Conservation (phyloP, 2,329 filamentous ascomycete species). For the Neofusicoccum ribis region DNA sequence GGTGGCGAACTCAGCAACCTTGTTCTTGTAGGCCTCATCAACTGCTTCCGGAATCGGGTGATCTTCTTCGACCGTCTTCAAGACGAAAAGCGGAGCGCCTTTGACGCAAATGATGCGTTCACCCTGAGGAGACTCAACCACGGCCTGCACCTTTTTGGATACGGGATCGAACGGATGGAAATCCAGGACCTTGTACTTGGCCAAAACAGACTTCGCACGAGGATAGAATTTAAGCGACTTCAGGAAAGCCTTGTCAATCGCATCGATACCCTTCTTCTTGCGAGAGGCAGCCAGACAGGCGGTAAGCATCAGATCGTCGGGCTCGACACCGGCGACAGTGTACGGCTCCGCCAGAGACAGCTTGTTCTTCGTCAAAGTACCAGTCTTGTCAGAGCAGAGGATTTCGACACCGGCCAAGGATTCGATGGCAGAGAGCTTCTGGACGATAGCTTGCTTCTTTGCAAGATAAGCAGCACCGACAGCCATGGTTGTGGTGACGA, state of each 20-base stretch:
- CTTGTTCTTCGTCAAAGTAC: slow-evolving; percentile 93
- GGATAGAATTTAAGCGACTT: slow-evolving; percentile 83
- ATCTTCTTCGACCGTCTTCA: slow-evolving; percentile 85
- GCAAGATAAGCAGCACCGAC: slow-evolving; percentile 89
- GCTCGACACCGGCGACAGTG: slow-evolving; percentile 77
- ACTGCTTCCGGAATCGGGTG: slow-evolving; percentile 74
- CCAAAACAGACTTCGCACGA: slow-evolving; percentile 74
- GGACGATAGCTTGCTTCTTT: slow-evolving; percentile 90
- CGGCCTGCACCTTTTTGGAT: slow-evolving; percentile 85
- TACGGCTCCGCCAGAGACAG: slow-evolving; percentile 83
- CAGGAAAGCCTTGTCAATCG: slow-evolving; percentile 92
- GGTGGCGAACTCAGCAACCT: slow-evolving; percentile 85
- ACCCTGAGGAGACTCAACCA: slow-evolving; percentile 80
- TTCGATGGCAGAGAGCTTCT: slow-evolving; percentile 90
- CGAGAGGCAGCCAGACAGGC: slow-evolving; percentile 85
- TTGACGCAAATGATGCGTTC: slow-evolving; percentile 88
- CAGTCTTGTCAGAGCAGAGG: slow-evolving; percentile 92
- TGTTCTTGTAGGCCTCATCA: slow-evolving; percentile 85
- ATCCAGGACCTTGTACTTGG: slow-evolving; percentile 80
- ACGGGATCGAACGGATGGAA: slow-evolving; percentile 91
- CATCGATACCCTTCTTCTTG: slow-evolving; percentile 95
- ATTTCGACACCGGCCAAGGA: slow-evolving; percentile 91
- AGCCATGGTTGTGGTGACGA: slow-evolving; percentile 93
- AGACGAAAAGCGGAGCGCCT: slow-evolving; percentile 83
- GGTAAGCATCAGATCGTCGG: slow-evolving; percentile 88